These are phyloP conservation scores for Penicillium crustosum DNA, from an alignment of 2,329 filamentous ascomycete species.

Conservation along the genomic window DNA sequence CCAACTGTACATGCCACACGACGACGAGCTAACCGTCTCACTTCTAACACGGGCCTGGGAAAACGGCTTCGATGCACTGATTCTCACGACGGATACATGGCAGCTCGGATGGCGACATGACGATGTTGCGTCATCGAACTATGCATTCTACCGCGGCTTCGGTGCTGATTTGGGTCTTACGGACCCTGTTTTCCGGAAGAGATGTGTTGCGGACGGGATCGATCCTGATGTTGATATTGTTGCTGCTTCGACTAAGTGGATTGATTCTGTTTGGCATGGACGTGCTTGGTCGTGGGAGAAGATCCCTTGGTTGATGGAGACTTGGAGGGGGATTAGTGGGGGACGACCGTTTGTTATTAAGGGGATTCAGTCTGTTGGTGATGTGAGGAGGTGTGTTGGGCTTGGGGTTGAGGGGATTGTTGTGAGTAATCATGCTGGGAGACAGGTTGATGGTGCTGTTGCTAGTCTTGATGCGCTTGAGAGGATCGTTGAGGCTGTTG, in stretches of 20 bases:
- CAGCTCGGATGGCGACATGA: conserved; percentile 62
- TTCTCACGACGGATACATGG: conserved; percentile 65
- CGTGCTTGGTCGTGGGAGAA: conserved; percentile 65
- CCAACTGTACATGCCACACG: conserved; percentile 65
- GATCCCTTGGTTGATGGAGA: conserved; percentile 62
- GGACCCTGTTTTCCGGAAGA: conserved; percentile 60
- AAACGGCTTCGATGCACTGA: conserved; percentile 57
- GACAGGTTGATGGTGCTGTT: conserved; percentile 63
- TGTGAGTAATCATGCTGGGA: conserved; percentile 68
- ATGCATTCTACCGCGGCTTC: conserved; percentile 62
- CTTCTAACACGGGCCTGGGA: conserved; percentile 57
- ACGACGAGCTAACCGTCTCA: conserved; percentile 59
- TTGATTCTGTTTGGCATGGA: conserved; percentile 66
- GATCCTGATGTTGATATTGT: conserved; percentile 54
- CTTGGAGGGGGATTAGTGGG: conserved; percentile 55
- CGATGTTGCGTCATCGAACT: conserved; percentile 58
- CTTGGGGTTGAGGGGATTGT: conserved; percentile 66
- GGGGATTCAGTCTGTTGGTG: conserved; percentile 66
- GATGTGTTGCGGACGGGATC: conserved; percentile 53
- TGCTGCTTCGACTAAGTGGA: conserved; percentile 61
- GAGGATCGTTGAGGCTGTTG: conserved; percentile 56
- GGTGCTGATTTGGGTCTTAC: conserved; percentile 58
- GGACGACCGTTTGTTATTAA: conserved; percentile 64
- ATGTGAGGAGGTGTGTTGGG: conserved; percentile 62
- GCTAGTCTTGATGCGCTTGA: conserved; percentile 61